phyloP scores from a whole-genome alignment of 2,329 filamentous ascomycete genomes.

The Thelonectria blattea region DNA sequence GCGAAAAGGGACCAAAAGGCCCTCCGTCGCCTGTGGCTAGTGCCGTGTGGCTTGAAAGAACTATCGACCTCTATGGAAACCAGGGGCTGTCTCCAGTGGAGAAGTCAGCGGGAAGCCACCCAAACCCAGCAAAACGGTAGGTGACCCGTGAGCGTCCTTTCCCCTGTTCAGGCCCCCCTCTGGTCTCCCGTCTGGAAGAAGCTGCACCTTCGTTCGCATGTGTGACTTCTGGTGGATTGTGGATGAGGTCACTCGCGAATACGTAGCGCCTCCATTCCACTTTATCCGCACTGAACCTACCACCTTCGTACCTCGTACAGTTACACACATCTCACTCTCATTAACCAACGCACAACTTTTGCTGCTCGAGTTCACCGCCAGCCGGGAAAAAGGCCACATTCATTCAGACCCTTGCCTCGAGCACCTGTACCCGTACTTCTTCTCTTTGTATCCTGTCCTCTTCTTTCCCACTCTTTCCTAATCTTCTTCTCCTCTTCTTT shows the following conservation, averaged over 20 bases:
- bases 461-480: not conserved
- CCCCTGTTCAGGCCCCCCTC: conserved; percentile 2
- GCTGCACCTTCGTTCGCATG: conserved; percentile 13
- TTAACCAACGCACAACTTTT: conserved; percentile 6
- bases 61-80: not conserved
- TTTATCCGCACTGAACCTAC: not conserved
- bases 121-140: not conserved
- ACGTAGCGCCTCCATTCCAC: conserved; percentile 2
- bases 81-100: conserved; percentile 2
- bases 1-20: not conserved
- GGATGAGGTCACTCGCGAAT: conserved; percentile 17
- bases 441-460: not conserved
- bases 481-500: not conserved
- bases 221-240: not conserved
- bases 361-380: conserved; percentile 11
- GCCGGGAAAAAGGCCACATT: conserved; percentile 15
- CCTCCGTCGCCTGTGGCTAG: conserved; percentile 2
- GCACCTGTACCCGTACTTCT: conserved; percentile 3
- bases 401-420: not conserved
- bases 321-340: not conserved
- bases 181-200: conserved; percentile 1
- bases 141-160: not conserved
- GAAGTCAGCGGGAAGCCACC: not conserved
- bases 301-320: conserved; percentile 4
- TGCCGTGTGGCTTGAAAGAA: conserved; percentile 9